Percentiles rank a stretch among this genome's conserved stretches.
Conservation (phyloP, 2,329 filamentous ascomycete species). For the Tolypocladium cylindrosporum region DNA sequence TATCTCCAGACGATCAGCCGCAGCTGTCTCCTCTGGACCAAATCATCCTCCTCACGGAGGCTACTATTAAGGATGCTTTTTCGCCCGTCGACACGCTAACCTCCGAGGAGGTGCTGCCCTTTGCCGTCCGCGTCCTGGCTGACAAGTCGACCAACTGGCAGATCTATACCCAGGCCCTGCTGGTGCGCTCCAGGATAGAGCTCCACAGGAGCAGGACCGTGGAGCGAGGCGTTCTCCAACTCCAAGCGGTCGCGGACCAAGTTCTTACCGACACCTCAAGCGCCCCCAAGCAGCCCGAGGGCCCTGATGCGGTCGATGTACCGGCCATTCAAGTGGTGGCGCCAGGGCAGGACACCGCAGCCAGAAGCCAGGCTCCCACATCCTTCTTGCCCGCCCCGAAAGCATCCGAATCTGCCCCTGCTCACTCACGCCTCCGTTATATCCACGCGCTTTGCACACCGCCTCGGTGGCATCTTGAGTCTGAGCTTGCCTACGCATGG, state of each 20-base stretch:
- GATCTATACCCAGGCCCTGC: conserved; percentile 85
- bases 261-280: conserved; percentile 73
- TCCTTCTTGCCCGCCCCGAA: conserved; percentile 76
- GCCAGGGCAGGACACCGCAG: conserved; percentile 19
- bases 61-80: conserved; percentile 78
- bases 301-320: conserved; percentile 20
- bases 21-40: conserved; percentile 76
- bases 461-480: conserved; percentile 86
- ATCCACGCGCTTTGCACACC: conserved; percentile 77
- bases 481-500: conserved; percentile 90
- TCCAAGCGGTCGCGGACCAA: conserved; percentile 93
- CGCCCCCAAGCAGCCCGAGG: conserved; percentile 15
- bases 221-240: conserved; percentile 80
- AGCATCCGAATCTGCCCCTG: conserved; percentile 66
- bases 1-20: conserved; percentile 75
- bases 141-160: conserved; percentile 96
- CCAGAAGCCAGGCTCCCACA: conserved; percentile 39
- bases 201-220: conserved; percentile 77
- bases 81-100: conserved; percentile 78
- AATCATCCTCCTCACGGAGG: conserved; percentile 79
- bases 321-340: conserved; percentile 36
- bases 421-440: conserved; percentile 67
- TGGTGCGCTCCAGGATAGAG: conserved; percentile 85
- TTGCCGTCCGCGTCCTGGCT: conserved; percentile 75
- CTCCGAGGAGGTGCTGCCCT: conserved; percentile 87